phyloP scores from a whole-genome alignment of 768 basidiomycete genomes.

The Tricholoma flavovirens region DNA sequence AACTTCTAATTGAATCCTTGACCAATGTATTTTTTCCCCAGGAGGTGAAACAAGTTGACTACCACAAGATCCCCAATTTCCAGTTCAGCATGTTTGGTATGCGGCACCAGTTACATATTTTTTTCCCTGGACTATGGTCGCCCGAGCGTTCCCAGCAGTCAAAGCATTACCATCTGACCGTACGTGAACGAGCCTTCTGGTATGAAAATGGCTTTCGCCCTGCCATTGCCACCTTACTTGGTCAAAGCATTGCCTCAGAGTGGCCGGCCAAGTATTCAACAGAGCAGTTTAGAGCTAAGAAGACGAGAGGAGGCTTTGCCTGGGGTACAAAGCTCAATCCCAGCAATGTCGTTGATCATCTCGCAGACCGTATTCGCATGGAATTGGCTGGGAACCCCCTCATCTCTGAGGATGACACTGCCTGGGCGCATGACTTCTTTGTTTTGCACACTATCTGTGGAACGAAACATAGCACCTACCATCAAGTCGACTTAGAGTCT shows the following conservation, averaged over 20 bases:
- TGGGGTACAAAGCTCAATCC: conserved; percentile 17
- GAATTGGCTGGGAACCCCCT: not conserved
- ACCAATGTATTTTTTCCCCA: not conserved
- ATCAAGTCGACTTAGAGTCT: not conserved
- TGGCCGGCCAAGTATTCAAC: conserved; percentile 20
- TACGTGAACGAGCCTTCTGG: conserved; percentile 10
- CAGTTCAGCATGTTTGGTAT: conserved; percentile 16
- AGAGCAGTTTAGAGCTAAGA: conserved; percentile 18
- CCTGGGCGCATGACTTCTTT: conserved; percentile 17
- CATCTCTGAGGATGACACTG: not conserved
- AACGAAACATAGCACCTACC: conserved; percentile 17
- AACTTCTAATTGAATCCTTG: not conserved
- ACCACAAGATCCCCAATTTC: conserved; percentile 26
- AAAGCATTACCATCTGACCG: not conserved
- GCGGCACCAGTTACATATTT: conserved; percentile 16
- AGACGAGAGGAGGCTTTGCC: conserved; percentile 10
- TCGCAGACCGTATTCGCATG: conserved; percentile 15
- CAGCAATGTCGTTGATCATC: not conserved
- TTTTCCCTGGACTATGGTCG: conserved; percentile 21
- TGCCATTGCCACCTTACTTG: conserved; percentile 9
- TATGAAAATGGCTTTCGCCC: conserved; percentile 22
- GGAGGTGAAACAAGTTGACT: not conserved
- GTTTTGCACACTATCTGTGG: conserved; percentile 26
- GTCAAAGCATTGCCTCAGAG: conserved; percentile 8
- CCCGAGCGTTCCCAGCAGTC: not conserved